Conservation (phyloP, 345 rosid genomes). For the Iberis pinnata region DNA sequence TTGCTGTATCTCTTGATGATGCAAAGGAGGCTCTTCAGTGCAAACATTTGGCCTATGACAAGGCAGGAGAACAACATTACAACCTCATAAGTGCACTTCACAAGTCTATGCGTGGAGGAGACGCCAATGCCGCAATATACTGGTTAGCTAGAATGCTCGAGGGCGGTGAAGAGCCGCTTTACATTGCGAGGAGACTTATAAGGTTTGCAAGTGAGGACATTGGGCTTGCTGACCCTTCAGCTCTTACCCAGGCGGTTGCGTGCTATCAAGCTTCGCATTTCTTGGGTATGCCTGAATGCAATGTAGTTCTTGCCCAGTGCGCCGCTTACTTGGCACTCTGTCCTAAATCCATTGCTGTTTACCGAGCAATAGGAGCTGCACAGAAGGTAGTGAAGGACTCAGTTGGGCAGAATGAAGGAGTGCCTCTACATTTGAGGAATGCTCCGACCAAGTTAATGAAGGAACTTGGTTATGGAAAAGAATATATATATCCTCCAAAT, state of each 20-base stretch:
- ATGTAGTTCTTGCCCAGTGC: constrained; percentile 75
- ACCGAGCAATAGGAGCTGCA: constrained; percentile 62
- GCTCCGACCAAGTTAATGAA: constrained; percentile 81
- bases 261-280: constrained; percentile 91
- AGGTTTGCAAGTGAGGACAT: constrained; percentile 88
- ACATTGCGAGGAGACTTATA: constrained; percentile 70
- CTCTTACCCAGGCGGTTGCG: constrained; percentile 74
- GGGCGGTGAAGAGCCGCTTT: constrained; percentile 82
- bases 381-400: constrained; percentile 60
- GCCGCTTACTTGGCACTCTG: constrained; percentile 73
- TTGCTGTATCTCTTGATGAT: constrained; percentile 45
- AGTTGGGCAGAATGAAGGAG: constrained; percentile 74
- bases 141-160: constrained; percentile 83
- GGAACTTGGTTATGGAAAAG: constrained; percentile 72
- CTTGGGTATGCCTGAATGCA: constrained; percentile 77
- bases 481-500: constrained; percentile 65
- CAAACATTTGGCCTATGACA: constrained; percentile 76
- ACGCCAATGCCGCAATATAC: constrained; percentile 72
- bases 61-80: constrained; percentile 78
- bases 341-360: constrained; percentile 65
- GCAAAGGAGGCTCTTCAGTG: constrained; percentile 76
- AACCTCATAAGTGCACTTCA: constrained; percentile 77
- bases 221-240: constrained; percentile 68
- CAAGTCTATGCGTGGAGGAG: constrained; percentile 80
- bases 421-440: constrained; percentile 77